Evolutionary conservation across 2,329 filamentous ascomycete species (phyloP).

Genomic region (Aspergillus pseudonomiae): DNA sequence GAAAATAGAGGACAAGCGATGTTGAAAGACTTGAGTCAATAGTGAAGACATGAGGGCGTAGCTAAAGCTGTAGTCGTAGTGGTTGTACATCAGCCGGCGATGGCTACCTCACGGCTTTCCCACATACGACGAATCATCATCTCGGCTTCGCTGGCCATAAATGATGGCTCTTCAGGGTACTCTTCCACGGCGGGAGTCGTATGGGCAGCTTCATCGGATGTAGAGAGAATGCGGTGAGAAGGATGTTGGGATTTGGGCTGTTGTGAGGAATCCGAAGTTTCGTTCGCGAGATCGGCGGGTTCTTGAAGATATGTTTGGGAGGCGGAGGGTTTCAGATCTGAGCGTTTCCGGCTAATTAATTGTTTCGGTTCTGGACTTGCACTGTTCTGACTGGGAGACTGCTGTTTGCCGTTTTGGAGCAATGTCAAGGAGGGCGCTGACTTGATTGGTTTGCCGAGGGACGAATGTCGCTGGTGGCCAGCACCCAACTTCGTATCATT

Average conservation of each 20-base stretch:
- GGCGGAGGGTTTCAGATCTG: constrained; percentile 27
- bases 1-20: constrained; percentile 5
- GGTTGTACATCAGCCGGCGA: constrained; percentile 31
- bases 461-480: constrained; percentile 19
- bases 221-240: constrained; percentile 39
- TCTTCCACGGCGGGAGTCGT: constrained; percentile 24
- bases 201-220: constrained; percentile 36
- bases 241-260: constrained; percentile 32
- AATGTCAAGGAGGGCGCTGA: constrained; percentile 38
- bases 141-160: constrained; percentile 34
- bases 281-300: constrained; percentile 35
- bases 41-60: constrained; percentile 4
- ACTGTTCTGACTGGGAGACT: constrained; percentile 19
- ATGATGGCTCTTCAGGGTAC: constrained; percentile 27
- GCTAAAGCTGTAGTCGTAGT: background rate
- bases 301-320: constrained; percentile 37
- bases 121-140: constrained; percentile 48
- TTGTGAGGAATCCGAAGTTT: constrained; percentile 27
- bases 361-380: constrained; percentile 28
- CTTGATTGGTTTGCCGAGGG: constrained; percentile 37
- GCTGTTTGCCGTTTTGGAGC: constrained; percentile 30
- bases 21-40: constrained; percentile 7
- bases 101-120: constrained; percentile 47
- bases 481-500: constrained; percentile 24
- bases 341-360: constrained; percentile 24